Evolutionary conservation across 371 early-diverging fungal genomes (phyloP), one percentile per base, ranked within the genome.

Genomic region (Rhizomucor pusillus): DNA sequence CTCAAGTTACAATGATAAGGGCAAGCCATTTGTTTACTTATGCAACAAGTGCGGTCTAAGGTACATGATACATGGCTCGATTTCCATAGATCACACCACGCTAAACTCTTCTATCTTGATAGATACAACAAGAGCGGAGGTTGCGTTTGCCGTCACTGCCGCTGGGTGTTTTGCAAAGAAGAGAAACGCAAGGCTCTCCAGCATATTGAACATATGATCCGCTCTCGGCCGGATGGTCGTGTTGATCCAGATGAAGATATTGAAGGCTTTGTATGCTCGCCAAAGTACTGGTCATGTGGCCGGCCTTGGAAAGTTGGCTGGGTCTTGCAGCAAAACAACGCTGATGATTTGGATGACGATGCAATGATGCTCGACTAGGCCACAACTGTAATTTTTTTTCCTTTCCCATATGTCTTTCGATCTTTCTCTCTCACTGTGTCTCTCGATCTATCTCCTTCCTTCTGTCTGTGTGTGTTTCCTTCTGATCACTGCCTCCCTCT

Each of bases 41-140:
- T 77, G 77, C 57, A 77, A 77, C 66, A 77, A 77, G 52, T 77
- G 77, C 63, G 77, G 77, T n/a, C 65, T 77, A 19, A 49, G 77
- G 77, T 77, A 73, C n/a, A n/a, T n/a, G n/a, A n/a, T n/a, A n/a
- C n/a, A n/a, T n/a, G n/a, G n/a, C n/a, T n/a, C n/a, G n/a, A n/a
- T n/a, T n/a, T n/a, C n/a, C n/a, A n/a, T n/a, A n/a, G n/a, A n/a
- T n/a, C n/a, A n/a, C n/a, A n/a, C n/a, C n/a, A n/a, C n/a, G n/a
- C n/a, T n/a, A n/a, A n/a, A 7, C 54, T 13, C 43, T 39, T 52
- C 41, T 43, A 22, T 45, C 9, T 53, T 18, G 41, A 35, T 63
- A 77, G 77, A 50, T 77, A 71, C 46, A 71, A 77, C 56, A 77
- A 77, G 52, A 71, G 71, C 46, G 70, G 71, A 39, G 74, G 74